Percentiles rank a stretch among this genome's conserved stretches.
These are phyloP conservation scores for Takashimella tepidaria DNA, from an alignment of 1,284 basidiomycete genomes.

Conservation along the genomic window DNA sequence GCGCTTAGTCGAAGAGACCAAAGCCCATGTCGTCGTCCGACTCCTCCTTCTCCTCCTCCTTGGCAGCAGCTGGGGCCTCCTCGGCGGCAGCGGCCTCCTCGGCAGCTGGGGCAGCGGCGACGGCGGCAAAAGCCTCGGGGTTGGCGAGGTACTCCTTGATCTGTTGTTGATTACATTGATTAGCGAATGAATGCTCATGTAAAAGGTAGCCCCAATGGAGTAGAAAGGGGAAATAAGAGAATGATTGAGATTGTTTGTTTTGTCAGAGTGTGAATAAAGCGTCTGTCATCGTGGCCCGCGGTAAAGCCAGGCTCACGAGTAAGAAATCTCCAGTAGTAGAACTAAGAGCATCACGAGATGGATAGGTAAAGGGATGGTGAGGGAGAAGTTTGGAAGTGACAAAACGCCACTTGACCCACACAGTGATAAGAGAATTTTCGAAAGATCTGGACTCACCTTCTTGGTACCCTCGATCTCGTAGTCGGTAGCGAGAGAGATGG, in stretches of 20 bases:
- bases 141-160: conserved; percentile 95
- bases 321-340: conserved; percentile 49
- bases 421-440: too few relatives aligned
- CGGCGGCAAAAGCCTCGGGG: conserved; percentile 88
- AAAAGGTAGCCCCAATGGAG: background rate
- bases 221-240: background rate
- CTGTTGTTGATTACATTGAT: conserved; percentile 50
- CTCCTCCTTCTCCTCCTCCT: conserved; percentile 71
- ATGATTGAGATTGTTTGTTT: background rate
- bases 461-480: conserved; percentile 91
- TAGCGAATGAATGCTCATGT: background rate
- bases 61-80: conserved; percentile 53
- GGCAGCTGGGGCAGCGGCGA: conserved; percentile 57
- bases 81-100: conserved; percentile 55
- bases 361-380: conserved; percentile 10
- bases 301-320: conserved; percentile 52
- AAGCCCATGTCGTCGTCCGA: conserved; percentile 56
- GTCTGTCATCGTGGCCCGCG: conserved; percentile 29
- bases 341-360: conserved; percentile 24
- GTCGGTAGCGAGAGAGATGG: conserved; percentile 85
- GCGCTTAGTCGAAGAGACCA: conserved; percentile 77
- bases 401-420: conserved; percentile 8
- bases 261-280: conserved; percentile 37
- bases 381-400: conserved; percentile 2
- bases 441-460: conserved; percentile 60